Conservation (phyloP, 345 rosid genomes). For the Eucalyptus curtisii region DNA sequence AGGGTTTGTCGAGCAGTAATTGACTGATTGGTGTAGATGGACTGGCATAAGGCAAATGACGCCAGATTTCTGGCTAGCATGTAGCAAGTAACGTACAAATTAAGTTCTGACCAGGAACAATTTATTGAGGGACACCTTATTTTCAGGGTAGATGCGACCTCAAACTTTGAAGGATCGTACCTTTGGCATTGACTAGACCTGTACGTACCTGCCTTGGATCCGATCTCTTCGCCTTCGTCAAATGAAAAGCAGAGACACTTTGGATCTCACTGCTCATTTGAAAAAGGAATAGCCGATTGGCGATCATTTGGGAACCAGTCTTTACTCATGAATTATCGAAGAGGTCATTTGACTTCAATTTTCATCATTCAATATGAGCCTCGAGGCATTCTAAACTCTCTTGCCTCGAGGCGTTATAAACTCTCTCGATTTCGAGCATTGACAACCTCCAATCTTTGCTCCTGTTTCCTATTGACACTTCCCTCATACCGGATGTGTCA, state of each 20-base stretch:
- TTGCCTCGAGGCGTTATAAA: background rate
- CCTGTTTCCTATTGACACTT: background rate
- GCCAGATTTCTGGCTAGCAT: background rate
- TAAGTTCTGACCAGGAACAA: background rate
- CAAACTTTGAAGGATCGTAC: background rate
- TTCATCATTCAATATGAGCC: background rate
- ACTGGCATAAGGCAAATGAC: background rate
- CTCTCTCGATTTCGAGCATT: background rate
- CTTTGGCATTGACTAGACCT: background rate
- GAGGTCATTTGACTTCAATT: background rate
- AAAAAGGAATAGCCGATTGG: background rate
- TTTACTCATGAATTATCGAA: background rate
- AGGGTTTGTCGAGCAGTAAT: background rate
- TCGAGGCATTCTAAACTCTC: background rate
- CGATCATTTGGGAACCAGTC: background rate
- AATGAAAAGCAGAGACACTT: background rate
- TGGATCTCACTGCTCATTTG: background rate
- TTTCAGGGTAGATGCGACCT: background rate
- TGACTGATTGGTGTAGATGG: background rate
- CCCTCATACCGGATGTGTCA: background rate
- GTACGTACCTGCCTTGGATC: background rate
- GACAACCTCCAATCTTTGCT: background rate
- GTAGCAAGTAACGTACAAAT: background rate
- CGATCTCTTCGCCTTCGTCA: background rate
- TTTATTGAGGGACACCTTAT: background rate